Evolutionary conservation across 148 eudicot species (phyloP), one percentile per base, ranked within the genome.

Genomic region (Nyssa sinensis): DNA sequence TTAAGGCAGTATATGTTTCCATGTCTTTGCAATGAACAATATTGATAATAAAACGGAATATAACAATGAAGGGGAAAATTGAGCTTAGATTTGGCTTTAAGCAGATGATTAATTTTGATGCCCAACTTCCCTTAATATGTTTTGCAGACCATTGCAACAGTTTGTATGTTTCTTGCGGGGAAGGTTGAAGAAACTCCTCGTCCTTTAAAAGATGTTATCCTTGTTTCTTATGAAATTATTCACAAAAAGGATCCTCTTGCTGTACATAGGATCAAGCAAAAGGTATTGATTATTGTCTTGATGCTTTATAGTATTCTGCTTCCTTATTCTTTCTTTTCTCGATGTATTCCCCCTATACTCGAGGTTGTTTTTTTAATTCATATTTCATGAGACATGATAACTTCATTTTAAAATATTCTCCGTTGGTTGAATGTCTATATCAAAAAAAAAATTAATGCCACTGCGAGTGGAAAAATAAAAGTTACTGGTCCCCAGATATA

Each of bases 101-200:
- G 49, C 27, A 35, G 66, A 29, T 29, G 66, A 64, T 53, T 71
- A 24, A 32, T 51, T 59, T 57, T 76, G 51, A 72, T 8, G 37
- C 25, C 49, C 76, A 44, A 78, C 37, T 73, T 82, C 9, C 57
- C 25, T 30, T 66, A 59, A 41, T 51, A 60, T 79, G 44, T 75
- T 41, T 59, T 76, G 83, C 92, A 94, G 98, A 87, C 96, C n/a
- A 78, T 94, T 75, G 97, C 96, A 70, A 94, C 98, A 37, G 98
- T 90, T 44, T 94, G 98, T 75, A 94, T 94, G 98, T 94, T 92
- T 84, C 98, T 94, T 55, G 98, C 98, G 72, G 98, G 98, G 62
- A 94, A 94, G 88, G 98, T 94, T 77, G 98, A 94, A 85, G 98
- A 94, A 85, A 92, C 97, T 78, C 98, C 98, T 76, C 98, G 94